These are phyloP conservation scores for Solanum pennellii DNA, from an alignment of 257 asterid species.

Conservation along the genomic window DNA sequence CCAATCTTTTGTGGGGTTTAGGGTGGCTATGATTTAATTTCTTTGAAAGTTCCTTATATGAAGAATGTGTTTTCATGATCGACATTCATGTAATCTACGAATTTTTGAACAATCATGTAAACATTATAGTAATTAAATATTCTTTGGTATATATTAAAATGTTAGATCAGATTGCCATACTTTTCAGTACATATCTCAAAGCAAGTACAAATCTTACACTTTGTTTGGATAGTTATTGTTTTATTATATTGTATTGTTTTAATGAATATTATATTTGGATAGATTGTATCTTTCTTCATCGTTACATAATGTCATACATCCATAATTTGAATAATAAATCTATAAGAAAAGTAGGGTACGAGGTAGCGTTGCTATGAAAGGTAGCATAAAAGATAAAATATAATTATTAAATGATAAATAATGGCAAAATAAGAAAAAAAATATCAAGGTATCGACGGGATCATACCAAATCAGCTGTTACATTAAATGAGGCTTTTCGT, in stretches of 20 bases:
- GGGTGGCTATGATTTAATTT: background rate
- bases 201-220: no score
- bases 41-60: background rate
- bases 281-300: no score
- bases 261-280: no score
- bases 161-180: background rate
- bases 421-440: background rate
- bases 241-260: no score
- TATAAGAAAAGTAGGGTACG: no score
- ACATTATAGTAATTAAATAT: background rate
- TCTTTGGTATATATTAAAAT: background rate
- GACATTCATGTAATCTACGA: background rate
- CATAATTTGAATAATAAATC: no score
- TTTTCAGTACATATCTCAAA: background rate
- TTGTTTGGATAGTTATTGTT: background rate
- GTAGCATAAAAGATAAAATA: background rate
- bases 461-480: background rate
- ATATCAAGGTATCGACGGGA: no score
- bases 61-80: background rate
- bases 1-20: background rate
- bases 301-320: no score
- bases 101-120: background rate
- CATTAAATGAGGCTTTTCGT: no score
- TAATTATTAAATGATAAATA: no score
- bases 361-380: background rate